Evolutionary conservation across 768 basidiomycete species (phyloP), one percentile per base, ranked within the genome.

Genomic region (Hygrophoropsis aurantiaca): DNA sequence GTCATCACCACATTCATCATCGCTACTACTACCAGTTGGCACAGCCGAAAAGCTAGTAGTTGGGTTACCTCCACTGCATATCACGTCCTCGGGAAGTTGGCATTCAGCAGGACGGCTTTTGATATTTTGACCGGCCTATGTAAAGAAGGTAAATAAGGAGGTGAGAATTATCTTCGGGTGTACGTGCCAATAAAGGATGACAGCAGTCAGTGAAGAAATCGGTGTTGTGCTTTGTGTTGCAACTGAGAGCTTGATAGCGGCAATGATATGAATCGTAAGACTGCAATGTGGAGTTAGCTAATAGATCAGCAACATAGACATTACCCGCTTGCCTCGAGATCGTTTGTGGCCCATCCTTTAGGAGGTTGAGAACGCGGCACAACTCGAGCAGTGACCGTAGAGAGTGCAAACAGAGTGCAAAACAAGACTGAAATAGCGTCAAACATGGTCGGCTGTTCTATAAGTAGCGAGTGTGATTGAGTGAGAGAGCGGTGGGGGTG

Each of bases 141-240:
- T n/a, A 35, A 15, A 53, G 42, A 13, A 27, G 23, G 23, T n/a
- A 43, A 25, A 49, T 21, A 16, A 18, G 16, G 33, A 25, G 33
- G 38, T 40, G 33, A 36, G 25, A 42, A 52, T 32, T 30, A 56
- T 27, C 19, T 39, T 40, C 38, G 30, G 18, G 26, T 35, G 10
- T 2, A 38, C 44, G 64, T 60, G 84, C 83, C 58, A 83, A 70
- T 50, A 87, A 69, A 49, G 87, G 83, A 61, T 81, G 81, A 74
- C 88, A 87, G 61, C 90, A 91, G 23, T 58, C 46, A 45, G 80
- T 71, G 64, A 87, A 90, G 71, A 84, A 85, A 13, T 63, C 39
- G 8, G 74, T 73, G 59, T 71, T 65, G 56, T 80, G 78, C 58
- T 79, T 66, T 46, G 53, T 55, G 23, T 73, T 58, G 58, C 80